phyloP scores from a whole-genome alignment of 2,329 filamentous ascomycete genomes.

The Acarospora socialis region DNA sequence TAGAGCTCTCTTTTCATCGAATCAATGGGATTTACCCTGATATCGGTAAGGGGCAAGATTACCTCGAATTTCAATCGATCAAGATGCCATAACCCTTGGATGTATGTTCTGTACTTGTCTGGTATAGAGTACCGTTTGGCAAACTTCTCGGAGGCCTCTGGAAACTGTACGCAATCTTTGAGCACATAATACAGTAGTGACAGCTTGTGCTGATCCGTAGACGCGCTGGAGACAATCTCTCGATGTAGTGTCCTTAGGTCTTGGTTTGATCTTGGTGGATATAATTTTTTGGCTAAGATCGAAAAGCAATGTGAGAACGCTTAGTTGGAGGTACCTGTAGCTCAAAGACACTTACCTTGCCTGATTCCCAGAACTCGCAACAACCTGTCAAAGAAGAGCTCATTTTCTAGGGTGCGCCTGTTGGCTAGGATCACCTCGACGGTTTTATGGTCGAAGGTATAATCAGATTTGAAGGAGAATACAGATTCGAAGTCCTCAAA shows the following conservation, averaged over 20 bases:
- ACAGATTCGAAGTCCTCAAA: conserved; percentile 54
- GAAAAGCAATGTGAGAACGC: conserved; percentile 1
- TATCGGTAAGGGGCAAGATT: conserved; percentile 10
- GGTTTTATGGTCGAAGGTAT: conserved; percentile 47
- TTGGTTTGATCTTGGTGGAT: conserved; percentile 58
- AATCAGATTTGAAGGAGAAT: conserved; percentile 46
- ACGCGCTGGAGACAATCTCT: conserved; percentile 49
- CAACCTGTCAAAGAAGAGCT: conserved; percentile 68
- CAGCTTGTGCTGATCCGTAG: conserved; percentile 63
- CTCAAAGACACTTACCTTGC: conserved; percentile 39
- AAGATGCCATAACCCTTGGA: conserved; percentile 69
- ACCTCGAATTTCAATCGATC: conserved; percentile 58
- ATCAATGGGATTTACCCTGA: background rate
- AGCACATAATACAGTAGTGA: conserved; percentile 74
- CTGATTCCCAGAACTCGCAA: conserved; percentile 54
- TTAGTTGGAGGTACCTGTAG: background rate
- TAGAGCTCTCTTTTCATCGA: conserved; percentile 42
- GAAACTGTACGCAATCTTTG: conserved; percentile 45
- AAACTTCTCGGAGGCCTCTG: conserved; percentile 43
- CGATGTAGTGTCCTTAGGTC: conserved; percentile 56
- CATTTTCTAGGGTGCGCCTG: conserved; percentile 53
- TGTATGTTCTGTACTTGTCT: conserved; percentile 62
- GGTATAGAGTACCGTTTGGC: conserved; percentile 52
- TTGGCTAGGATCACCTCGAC: conserved; percentile 50
- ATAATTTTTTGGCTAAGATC: conserved; percentile 42